These are phyloP conservation scores for Friedmanniomyces simplex DNA, from an alignment of 495 filamentous ascomycete genomes.

Conservation along the genomic window DNA sequence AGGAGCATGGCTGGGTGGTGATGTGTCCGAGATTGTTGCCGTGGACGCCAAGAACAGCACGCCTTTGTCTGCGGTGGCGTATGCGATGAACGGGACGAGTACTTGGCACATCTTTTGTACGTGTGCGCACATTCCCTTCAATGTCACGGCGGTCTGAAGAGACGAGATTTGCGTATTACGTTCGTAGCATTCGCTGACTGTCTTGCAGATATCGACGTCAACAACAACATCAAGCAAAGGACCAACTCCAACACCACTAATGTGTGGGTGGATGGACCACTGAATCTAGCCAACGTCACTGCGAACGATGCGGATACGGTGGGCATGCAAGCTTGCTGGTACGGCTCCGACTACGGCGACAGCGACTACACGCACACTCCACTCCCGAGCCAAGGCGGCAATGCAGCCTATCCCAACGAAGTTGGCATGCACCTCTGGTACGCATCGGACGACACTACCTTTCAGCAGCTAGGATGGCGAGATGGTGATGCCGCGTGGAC, in stretches of 20 bases:
- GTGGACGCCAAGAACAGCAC: slow-evolving; percentile 31
- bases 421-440: slow-evolving; percentile 31
- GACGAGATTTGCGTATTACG: no score
- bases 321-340: slow-evolving; percentile 33
- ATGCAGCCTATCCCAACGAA: slow-evolving; percentile 7
- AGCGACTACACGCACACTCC: slow-evolving; percentile 18
- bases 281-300: slow-evolving; percentile 24
- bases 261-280: slow-evolving; percentile 23
- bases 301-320: slow-evolving; percentile 25
- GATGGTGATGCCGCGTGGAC: slow-evolving; percentile 23
- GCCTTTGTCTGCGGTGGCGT: slow-evolving; percentile 31
- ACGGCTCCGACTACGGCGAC: slow-evolving; percentile 31
- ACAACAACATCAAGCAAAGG: slow-evolving; percentile 24
- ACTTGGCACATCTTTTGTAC: slow-evolving; percentile 8
- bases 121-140: not conserved
- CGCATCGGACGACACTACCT: slow-evolving; percentile 24
- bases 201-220: slow-evolving; percentile 29
- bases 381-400: slow-evolving; percentile 11
- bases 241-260: slow-evolving; percentile 27
- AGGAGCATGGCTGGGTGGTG: slow-evolving; percentile 27
- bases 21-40: slow-evolving; percentile 25
- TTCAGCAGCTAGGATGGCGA: slow-evolving; percentile 29
- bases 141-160: no score
- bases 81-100: slow-evolving; percentile 21
- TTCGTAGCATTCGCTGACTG: not conserved